Evolutionary conservation across 306 rosid species (phyloP).

Genomic region (Calophaca sinica): DNA sequence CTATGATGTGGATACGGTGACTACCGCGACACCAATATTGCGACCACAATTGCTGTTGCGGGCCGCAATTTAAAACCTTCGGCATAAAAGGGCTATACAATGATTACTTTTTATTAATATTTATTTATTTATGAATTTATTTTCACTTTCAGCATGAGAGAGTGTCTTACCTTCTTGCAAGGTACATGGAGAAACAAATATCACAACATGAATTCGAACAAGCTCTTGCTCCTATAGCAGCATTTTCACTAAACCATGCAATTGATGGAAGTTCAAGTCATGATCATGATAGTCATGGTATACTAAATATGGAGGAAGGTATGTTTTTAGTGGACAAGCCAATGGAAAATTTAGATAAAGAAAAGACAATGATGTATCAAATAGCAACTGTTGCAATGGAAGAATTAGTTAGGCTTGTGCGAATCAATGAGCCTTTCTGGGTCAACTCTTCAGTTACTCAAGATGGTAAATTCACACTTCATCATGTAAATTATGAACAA

Average conservation of each 20-base stretch:
- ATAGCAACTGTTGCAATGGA: slow-evolving; percentile 53
- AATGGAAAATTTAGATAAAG: slow-evolving; percentile 37
- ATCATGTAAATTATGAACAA: slow-evolving; percentile 54
- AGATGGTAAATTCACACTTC: slow-evolving; percentile 27
- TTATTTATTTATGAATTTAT: neutral
- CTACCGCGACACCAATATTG: too few species aligned
- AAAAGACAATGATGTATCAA: slow-evolving; percentile 52
- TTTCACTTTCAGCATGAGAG: slow-evolving; percentile 59
- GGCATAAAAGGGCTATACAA: too few species aligned
- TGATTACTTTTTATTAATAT: neutral
- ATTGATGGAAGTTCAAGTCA: slow-evolving; percentile 36
- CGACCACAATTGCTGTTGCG: too few species aligned
- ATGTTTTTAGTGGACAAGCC: slow-evolving; percentile 4
- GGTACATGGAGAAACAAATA: slow-evolving; percentile 55
- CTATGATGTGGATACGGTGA: too few species aligned
- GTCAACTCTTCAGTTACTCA: neutral
- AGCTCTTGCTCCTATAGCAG: slow-evolving; percentile 25
- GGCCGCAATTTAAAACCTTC: too few species aligned
- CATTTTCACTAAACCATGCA: slow-evolving; percentile 34
- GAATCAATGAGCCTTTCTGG: slow-evolving; percentile 64
- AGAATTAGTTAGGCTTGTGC: slow-evolving; percentile 58
- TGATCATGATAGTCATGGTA: neutral
- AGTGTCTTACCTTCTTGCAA: slow-evolving; percentile 51
- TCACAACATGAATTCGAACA: slow-evolving; percentile 50
- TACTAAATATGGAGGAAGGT: neutral